Conservation (phyloP, 2,329 filamentous ascomycete genomes). For the Incumbomyces lentus region DNA sequence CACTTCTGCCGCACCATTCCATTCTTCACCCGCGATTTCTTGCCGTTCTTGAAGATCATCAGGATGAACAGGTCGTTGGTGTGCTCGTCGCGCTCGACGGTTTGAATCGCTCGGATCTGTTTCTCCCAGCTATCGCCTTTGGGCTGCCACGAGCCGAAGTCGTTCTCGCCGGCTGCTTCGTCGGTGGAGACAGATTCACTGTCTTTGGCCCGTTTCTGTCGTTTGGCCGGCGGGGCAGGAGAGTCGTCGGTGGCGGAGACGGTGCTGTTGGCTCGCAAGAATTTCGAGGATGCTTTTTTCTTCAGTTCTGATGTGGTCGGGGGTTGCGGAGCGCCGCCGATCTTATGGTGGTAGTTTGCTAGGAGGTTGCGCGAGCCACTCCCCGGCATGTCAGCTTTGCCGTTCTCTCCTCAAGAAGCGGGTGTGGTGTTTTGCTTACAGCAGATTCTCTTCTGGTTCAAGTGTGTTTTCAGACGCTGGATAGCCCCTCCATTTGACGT, state of each 20-base stretch:
- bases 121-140: slow-evolving; percentile 34
- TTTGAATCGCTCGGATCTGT: slow-evolving; percentile 33
- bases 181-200: not conserved
- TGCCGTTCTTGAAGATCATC: slow-evolving; percentile 35
- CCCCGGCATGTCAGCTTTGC: not conserved
- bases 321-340: slow-evolving; percentile 31
- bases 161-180: slow-evolving; percentile 18
- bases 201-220: slow-evolving; percentile 15
- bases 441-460: slow-evolving; percentile 36
- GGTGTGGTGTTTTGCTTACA: slow-evolving; percentile 17
- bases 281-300: slow-evolving; percentile 18
- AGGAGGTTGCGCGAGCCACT: slow-evolving; percentile 29
- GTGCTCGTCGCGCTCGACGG: slow-evolving; percentile 30
- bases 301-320: slow-evolving; percentile 11
- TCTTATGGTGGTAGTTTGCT: slow-evolving; percentile 30
- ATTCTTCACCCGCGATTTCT: slow-evolving; percentile 32
- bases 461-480: slow-evolving; percentile 34
- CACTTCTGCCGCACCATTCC: slow-evolving; percentile 33
- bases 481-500: slow-evolving; percentile 41
- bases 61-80: slow-evolving; percentile 28
- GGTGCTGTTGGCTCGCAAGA: slow-evolving; percentile 17
- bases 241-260: slow-evolving; percentile 17
- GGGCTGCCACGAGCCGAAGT: slow-evolving; percentile 28
- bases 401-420: too few relatives aligned
- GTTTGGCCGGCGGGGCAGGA: slow-evolving; percentile 12